These are phyloP conservation scores for Penicillium sp. DNA, from an alignment of 2,329 filamentous ascomycete genomes.

Conservation along the genomic window DNA sequence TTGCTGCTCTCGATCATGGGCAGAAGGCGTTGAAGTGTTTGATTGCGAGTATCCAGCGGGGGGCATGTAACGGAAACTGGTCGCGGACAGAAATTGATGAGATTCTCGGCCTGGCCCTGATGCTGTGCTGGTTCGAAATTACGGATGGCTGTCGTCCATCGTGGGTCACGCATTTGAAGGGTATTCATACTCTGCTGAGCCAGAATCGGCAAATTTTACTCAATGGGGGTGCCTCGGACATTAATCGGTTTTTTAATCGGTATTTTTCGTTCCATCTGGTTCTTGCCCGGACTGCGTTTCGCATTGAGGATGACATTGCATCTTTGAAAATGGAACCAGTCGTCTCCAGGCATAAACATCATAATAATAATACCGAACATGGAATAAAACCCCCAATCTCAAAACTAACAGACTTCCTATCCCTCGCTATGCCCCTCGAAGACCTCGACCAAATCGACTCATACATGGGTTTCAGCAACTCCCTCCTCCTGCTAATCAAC, in stretches of 20 bases:
- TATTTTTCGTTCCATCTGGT: slow-evolving; percentile 27
- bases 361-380: not conserved
- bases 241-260: slow-evolving; percentile 22
- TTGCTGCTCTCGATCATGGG: slow-evolving; percentile 24
- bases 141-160: slow-evolving; percentile 25
- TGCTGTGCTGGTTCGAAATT: slow-evolving; percentile 30
- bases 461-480: slow-evolving; percentile 24
- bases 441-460: slow-evolving; percentile 21
- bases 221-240: slow-evolving; percentile 3
- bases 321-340: not conserved
- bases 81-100: slow-evolving; percentile 21
- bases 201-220: slow-evolving; percentile 14
- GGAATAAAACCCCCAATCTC: not conserved
- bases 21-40: slow-evolving; percentile 7
- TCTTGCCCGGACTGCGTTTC: slow-evolving; percentile 24
- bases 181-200: slow-evolving; percentile 21
- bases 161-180: slow-evolving; percentile 25
- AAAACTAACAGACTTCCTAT: slow-evolving; percentile 8
- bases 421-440: slow-evolving; percentile 14
- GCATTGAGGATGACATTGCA: slow-evolving; percentile 13
- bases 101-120: slow-evolving; percentile 24
- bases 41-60: slow-evolving; percentile 1
- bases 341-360: not conserved
- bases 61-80: not conserved
- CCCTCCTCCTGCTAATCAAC: slow-evolving; percentile 22